phyloP scores from a whole-genome alignment of 257 asterid species.

The Thymus quinquecostatus region DNA sequence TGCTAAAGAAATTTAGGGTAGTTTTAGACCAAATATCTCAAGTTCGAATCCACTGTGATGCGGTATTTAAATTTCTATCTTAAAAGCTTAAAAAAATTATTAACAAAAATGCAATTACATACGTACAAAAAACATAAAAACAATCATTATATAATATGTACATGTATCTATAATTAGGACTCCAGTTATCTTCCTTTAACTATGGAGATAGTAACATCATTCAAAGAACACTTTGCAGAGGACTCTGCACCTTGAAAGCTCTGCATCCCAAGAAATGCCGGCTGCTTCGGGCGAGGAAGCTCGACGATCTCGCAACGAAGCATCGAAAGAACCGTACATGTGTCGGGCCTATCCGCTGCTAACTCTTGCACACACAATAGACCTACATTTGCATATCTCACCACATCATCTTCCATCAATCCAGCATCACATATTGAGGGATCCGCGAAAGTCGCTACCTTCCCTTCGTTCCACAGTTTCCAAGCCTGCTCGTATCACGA shows the following conservation, averaged over 20 bases:
- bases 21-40: too few relatives aligned
- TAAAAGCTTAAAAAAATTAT: too few relatives aligned
- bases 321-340: constrained; percentile 49
- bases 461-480: constrained; percentile 44
- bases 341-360: constrained; percentile 52
- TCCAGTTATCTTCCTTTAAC: constrained; percentile 26
- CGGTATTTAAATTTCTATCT: too few relatives aligned
- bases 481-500: constrained; percentile 45
- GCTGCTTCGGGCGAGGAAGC: not conserved
- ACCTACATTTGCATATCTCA: constrained; percentile 44
- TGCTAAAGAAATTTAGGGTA: too few relatives aligned
- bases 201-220: constrained; percentile 10
- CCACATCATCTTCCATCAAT: constrained; percentile 35
- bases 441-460: constrained; percentile 32
- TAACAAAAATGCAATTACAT: too few relatives aligned
- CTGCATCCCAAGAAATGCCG: not conserved
- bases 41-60: too few relatives aligned
- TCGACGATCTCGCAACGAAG: constrained; percentile 33
- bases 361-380: constrained; percentile 61
- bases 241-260: not conserved
- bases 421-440: constrained; percentile 30
- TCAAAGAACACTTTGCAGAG: constrained; percentile 8
- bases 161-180: too few relatives aligned
- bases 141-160: too few relatives aligned
- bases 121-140: too few relatives aligned